Evolutionary conservation across 2,329 filamentous ascomycete genomes (phyloP).

Genomic region (Calonectria montana): DNA sequence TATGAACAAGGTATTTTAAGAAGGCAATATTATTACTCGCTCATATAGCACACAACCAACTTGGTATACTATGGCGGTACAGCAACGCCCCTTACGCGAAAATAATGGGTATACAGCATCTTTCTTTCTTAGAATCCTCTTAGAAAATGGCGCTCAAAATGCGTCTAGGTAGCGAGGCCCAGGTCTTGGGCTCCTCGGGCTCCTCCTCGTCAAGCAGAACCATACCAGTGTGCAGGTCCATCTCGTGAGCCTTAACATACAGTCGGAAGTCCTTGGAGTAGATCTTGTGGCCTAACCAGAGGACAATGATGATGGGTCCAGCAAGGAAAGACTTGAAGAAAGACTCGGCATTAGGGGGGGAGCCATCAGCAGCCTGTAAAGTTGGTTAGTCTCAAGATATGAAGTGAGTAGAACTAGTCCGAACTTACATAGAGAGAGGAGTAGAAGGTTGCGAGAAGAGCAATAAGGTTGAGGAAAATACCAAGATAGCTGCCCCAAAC

Average conservation of each 20-base stretch:
- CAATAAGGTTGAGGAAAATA: conserved; percentile 77
- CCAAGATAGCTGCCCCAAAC: conserved; percentile 86
- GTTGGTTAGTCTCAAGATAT: not conserved
- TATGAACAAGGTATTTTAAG: conserved; percentile 12
- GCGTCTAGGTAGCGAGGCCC: conserved; percentile 61
- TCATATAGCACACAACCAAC: conserved; percentile 23
- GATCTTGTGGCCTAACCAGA: conserved; percentile 82
- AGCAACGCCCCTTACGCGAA: conserved; percentile 23
- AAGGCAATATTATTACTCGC: conserved; percentile 25
- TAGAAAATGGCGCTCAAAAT: conserved; percentile 37
- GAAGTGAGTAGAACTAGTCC: too few species aligned
- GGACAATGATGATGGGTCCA: conserved; percentile 72
- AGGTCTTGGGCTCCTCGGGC: conserved; percentile 74
- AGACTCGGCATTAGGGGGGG: conserved; percentile 74
- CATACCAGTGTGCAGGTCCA: conserved; percentile 88
- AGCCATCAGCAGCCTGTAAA: conserved; percentile 56
- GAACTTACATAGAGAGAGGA: conserved; percentile 52
- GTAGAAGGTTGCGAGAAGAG: conserved; percentile 92
- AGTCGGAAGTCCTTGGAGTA: conserved; percentile 69
- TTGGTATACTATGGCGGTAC: conserved; percentile 14
- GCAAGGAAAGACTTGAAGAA: conserved; percentile 83
- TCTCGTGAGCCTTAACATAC: conserved; percentile 75
- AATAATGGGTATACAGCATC: conserved; percentile 36
- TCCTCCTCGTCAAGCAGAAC: conserved; percentile 83
- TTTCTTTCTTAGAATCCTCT: conserved; percentile 24